Evolutionary conservation across 2,329 filamentous ascomycete genomes (phyloP).

Genomic region (Drechslerella stenobrocha): DNA sequence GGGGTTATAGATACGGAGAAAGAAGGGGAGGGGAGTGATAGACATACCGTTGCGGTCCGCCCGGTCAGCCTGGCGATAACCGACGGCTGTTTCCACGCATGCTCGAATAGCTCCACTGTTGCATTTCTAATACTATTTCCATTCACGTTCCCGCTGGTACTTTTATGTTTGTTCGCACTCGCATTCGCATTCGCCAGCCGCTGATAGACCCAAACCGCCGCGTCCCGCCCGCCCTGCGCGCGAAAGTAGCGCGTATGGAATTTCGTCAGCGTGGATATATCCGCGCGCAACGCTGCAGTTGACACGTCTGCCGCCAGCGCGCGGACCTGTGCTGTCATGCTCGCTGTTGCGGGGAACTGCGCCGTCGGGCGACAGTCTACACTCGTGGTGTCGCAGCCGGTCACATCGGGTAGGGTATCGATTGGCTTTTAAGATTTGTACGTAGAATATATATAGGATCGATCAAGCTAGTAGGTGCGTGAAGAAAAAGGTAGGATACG

Average conservation of each 20-base stretch:
- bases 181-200: not conserved
- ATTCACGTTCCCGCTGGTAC: not conserved
- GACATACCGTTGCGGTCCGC: conserved; percentile 18
- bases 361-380: no score
- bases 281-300: not conserved
- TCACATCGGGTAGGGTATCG: not conserved
- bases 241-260: conserved; percentile 43
- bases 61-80: conserved; percentile 90
- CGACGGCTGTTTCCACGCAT: conserved; percentile 84
- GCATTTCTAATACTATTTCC: not conserved
- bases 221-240: conserved; percentile 11
- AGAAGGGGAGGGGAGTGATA: no score
- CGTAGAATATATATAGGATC: no score
- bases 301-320: not conserved
- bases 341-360: not conserved
- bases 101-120: conserved; percentile 66
- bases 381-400: not conserved
- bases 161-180: not conserved
- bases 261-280: conserved; percentile 13
- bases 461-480: no score
- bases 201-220: conserved; percentile 23
- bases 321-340: not conserved
- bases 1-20: no score
- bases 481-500: no score
- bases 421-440: no score